A percentile compares a stretch with the other conserved stretches of the same genome.
Conservation (phyloP, 2,329 filamentous ascomycete species). For the Pyrenochaeta sp. region DNA sequence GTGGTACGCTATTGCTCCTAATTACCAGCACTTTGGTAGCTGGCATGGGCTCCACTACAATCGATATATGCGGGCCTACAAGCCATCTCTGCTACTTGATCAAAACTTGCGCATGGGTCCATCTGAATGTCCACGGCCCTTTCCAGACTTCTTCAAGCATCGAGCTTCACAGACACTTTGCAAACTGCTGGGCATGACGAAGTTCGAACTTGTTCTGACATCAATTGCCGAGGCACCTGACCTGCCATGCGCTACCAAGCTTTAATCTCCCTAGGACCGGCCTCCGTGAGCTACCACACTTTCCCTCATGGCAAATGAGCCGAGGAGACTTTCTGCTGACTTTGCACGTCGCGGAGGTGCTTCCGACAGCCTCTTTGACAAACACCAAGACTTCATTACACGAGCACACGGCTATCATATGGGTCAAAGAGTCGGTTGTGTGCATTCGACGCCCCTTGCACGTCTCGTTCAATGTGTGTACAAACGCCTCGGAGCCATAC, state of each 20-base stretch:
- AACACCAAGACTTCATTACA: neutral
- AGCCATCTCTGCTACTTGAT: no score
- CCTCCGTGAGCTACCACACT: neutral
- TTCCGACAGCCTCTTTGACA: neutral
- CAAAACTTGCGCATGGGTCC: neutral
- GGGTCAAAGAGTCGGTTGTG: neutral
- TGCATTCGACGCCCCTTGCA: neutral
- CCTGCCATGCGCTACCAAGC: neutral
- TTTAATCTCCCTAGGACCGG: neutral
- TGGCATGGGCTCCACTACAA: neutral
- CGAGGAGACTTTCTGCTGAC: neutral
- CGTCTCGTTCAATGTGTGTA: neutral
- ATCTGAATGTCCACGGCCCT: neutral
- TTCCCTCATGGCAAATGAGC: neutral
- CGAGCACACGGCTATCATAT: neutral
- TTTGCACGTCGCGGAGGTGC: neutral
- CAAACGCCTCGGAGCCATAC: neutral
- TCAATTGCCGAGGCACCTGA: neutral
- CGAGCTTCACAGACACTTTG: neutral
- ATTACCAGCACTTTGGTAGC: neutral
- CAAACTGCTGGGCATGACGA: neutral
- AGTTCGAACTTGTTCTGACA: neutral
- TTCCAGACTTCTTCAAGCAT: neutral
- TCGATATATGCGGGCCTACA: neutral
- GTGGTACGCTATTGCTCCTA: neutral